A percentile compares a stretch with the other conserved stretches of the same genome.
phyloP scores from a whole-genome alignment of 1,139 yeast species.

The Yamadazyma atlantica region DNA sequence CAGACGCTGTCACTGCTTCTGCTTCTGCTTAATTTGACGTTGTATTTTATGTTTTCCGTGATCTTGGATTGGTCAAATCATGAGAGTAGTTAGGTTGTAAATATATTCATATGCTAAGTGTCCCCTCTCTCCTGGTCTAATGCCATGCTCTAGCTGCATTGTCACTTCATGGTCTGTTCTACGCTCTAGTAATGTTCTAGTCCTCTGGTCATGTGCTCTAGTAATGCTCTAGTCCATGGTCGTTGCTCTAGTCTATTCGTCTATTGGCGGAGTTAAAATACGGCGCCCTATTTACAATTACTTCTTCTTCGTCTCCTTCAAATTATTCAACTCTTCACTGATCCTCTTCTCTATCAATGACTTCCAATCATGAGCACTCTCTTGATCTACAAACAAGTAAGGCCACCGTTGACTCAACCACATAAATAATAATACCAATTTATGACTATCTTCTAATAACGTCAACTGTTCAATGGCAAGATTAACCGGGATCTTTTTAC shows the following conservation, averaged over 20 bases:
- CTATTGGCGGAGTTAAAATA: too few species aligned
- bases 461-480: constrained; percentile 40
- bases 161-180: too few species aligned
- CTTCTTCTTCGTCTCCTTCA: constrained; percentile 24
- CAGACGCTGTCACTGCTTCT: constrained; percentile 33
- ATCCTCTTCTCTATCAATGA: constrained; percentile 64
- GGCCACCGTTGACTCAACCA: constrained; percentile 94
- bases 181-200: too few species aligned
- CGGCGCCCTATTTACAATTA: constrained; percentile 6
- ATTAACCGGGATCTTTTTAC: constrained; percentile 18
- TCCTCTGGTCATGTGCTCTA: too few species aligned
- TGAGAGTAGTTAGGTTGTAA: background rate
- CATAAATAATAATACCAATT: constrained; percentile 63
- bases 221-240: too few species aligned
- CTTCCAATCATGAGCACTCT: constrained; percentile 70
- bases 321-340: constrained; percentile 54
- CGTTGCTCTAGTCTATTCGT: too few species aligned
- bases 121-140: background rate
- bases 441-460: constrained; percentile 68
- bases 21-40: constrained; percentile 6
- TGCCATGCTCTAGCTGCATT: too few species aligned
- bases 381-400: constrained; percentile 70
- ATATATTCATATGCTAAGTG: background rate
- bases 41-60: background rate
- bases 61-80: too few species aligned